phyloP scores from a whole-genome alignment of 345 rosid genomes.

The Geranium rotundifolium region DNA sequence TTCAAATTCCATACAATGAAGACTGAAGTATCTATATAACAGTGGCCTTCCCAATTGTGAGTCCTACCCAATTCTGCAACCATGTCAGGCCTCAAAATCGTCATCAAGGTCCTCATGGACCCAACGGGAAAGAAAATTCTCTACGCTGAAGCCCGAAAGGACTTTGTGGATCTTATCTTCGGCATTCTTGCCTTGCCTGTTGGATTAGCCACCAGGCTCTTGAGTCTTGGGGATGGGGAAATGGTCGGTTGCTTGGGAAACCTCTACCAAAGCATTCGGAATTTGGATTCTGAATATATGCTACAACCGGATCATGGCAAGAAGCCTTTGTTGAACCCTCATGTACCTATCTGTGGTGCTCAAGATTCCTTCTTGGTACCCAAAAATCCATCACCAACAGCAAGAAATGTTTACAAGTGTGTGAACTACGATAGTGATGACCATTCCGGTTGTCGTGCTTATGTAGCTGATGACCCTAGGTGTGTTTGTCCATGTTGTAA shows the following conservation, averaged over 20 bases:
- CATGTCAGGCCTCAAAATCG: not conserved
- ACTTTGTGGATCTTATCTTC: conserved; percentile 12
- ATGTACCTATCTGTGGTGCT: not conserved
- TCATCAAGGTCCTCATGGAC: conserved; percentile 9
- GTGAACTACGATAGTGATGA: not conserved
- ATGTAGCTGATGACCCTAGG: not conserved
- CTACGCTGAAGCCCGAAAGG: conserved; percentile 12
- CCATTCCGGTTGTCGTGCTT: too few species aligned
- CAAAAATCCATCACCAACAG: too few species aligned
- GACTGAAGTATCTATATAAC: too few species aligned
- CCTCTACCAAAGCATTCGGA: conserved; percentile 4
- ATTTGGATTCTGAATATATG: conserved; percentile 2
- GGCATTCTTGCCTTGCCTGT: conserved; percentile 14
- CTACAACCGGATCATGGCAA: not conserved
- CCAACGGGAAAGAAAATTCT: not conserved
- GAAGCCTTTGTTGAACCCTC: conserved; percentile 3
- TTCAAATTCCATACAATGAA: too few species aligned
- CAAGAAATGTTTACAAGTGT: not conserved
- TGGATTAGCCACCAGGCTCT: conserved; percentile 3
- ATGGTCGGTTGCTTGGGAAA: conserved; percentile 11
- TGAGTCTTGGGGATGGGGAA: not conserved
- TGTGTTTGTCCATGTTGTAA: not conserved
- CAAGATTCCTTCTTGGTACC: not conserved
- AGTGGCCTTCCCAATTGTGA: too few species aligned
- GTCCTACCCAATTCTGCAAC: conserved; percentile 2